phyloP scores from a whole-genome alignment of 1,284 basidiomycete species.

The Sanguinoderma infundibulare region DNA sequence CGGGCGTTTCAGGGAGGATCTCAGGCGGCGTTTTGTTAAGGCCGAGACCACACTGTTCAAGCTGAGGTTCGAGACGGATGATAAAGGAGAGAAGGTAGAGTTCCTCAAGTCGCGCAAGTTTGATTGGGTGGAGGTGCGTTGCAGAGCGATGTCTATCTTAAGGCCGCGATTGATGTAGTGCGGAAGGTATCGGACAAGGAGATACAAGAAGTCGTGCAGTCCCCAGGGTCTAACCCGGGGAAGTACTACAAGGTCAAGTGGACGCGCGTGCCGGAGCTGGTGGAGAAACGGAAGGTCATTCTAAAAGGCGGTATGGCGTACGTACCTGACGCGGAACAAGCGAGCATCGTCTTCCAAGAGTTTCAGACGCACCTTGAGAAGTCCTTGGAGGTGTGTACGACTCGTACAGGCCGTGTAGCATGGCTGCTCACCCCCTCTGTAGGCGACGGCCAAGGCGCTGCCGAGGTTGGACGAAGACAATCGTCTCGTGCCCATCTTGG shows the following conservation, averaged over 20 bases:
- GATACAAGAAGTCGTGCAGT: conserved; percentile 35
- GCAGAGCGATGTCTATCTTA: background rate
- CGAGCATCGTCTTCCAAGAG: conserved; percentile 89
- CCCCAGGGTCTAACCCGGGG: conserved; percentile 38
- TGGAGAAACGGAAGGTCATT: conserved; percentile 85
- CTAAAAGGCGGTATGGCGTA: conserved; percentile 88
- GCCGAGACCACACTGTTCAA: conserved; percentile 89
- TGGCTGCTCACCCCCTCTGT: conserved; percentile 14
- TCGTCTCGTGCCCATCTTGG: conserved; percentile 88
- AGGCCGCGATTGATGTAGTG: background rate
- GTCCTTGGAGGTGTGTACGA: conserved; percentile 73
- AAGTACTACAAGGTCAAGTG: conserved; percentile 82
- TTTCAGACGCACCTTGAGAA: conserved; percentile 80
- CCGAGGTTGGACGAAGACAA: conserved; percentile 97
- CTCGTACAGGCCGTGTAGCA: background rate
- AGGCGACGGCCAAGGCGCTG: conserved; percentile 88
- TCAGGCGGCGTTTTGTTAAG: conserved; percentile 88
- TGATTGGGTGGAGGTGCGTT: conserved; percentile 72
- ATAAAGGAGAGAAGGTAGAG: conserved; percentile 59
- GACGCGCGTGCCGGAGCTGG: conserved; percentile 93
- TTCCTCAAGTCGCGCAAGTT: conserved; percentile 84
- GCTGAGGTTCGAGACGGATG: conserved; percentile 82
- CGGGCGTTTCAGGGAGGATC: conserved; percentile 73
- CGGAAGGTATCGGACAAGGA: conserved; percentile 15
- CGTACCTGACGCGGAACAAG: conserved; percentile 83